Conservation (phyloP, 2,329 filamentous ascomycete genomes). For the Fusarium mexicanum region DNA sequence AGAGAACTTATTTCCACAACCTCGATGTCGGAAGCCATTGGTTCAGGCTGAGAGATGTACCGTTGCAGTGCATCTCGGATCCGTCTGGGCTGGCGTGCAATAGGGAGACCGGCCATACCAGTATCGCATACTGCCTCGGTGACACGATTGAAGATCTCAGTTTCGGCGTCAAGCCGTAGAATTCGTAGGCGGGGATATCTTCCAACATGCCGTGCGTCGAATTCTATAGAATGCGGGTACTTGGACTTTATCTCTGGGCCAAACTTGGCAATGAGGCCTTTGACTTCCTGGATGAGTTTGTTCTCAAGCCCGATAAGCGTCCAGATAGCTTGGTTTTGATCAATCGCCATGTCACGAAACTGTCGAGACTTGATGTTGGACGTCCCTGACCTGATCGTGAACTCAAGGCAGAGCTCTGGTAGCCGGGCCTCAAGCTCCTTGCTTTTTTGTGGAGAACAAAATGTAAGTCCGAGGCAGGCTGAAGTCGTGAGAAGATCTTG, state of each 20-base stretch:
- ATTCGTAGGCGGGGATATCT: slow-evolving; percentile 62
- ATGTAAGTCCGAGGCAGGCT: slow-evolving; percentile 7
- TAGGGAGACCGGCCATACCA: slow-evolving; percentile 55
- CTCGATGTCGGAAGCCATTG: slow-evolving; percentile 44
- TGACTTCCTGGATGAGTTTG: slow-evolving; percentile 62
- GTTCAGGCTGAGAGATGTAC: slow-evolving; percentile 56
- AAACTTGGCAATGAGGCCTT: slow-evolving; percentile 53
- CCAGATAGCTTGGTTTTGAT: slow-evolving; percentile 19
- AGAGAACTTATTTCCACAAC: slow-evolving; percentile 50
- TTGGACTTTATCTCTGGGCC: slow-evolving; percentile 42
- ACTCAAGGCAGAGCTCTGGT: slow-evolving; percentile 39
- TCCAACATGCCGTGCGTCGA: slow-evolving; percentile 45
- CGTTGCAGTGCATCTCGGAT: slow-evolving; percentile 47
- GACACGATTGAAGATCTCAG: slow-evolving; percentile 46
- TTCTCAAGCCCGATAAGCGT: slow-evolving; percentile 24
- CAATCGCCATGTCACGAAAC: slow-evolving; percentile 28
- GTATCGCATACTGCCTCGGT: slow-evolving; percentile 53
- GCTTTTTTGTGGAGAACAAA: neutral
- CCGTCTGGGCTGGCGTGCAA: slow-evolving; percentile 47
- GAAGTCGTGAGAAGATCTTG: neutral
- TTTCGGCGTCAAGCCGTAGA: slow-evolving; percentile 48
- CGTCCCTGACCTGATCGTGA: neutral
- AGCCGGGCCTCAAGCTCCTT: neutral
- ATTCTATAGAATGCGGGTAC: slow-evolving; percentile 55
- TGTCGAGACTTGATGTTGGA: slow-evolving; percentile 13